phyloP scores from a whole-genome alignment of 1,139 yeast genomes.

The Tardiomyces blankii region DNA sequence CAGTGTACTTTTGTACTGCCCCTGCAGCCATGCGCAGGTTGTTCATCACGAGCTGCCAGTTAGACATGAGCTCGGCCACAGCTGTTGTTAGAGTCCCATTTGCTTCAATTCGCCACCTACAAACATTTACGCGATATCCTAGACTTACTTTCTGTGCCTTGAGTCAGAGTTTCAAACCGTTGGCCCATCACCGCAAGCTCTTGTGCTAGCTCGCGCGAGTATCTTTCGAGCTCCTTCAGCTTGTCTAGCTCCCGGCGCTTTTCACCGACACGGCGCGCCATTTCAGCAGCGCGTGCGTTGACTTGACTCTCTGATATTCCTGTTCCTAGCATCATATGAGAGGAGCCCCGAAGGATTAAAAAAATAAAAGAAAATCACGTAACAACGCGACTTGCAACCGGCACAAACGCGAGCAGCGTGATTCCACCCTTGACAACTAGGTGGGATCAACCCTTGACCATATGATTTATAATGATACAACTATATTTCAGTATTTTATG shows the following conservation, averaged over 20 bases:
- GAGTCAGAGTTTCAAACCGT: constrained; percentile 40
- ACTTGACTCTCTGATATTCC: not conserved
- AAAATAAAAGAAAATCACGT: too few species aligned
- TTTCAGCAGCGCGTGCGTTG: constrained; percentile 5
- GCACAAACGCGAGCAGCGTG: too few species aligned
- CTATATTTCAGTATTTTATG: too few species aligned
- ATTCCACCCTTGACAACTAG: too few species aligned
- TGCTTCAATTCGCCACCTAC: too few species aligned
- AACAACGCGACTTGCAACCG: too few species aligned
- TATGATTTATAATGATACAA: too few species aligned
- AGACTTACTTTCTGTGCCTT: constrained; percentile 38
- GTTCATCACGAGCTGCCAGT: constrained; percentile 60
- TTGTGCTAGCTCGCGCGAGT: constrained; percentile 34
- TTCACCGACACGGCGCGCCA: constrained; percentile 20
- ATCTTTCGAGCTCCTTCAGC: constrained; percentile 38
- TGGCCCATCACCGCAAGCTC: constrained; percentile 40
- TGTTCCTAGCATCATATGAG: not conserved
- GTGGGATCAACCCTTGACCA: too few species aligned
- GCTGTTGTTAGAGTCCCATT: constrained; percentile 11
- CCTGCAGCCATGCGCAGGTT: constrained; percentile 52
- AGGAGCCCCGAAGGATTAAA: too few species aligned
- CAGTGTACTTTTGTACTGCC: constrained; percentile 39
- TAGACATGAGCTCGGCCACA: constrained; percentile 33
- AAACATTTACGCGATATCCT: constrained; percentile 4
- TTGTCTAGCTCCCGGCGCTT: constrained; percentile 44